phyloP scores from a whole-genome alignment of 257 asterid genomes.

The Solanum sejunctum region DNA sequence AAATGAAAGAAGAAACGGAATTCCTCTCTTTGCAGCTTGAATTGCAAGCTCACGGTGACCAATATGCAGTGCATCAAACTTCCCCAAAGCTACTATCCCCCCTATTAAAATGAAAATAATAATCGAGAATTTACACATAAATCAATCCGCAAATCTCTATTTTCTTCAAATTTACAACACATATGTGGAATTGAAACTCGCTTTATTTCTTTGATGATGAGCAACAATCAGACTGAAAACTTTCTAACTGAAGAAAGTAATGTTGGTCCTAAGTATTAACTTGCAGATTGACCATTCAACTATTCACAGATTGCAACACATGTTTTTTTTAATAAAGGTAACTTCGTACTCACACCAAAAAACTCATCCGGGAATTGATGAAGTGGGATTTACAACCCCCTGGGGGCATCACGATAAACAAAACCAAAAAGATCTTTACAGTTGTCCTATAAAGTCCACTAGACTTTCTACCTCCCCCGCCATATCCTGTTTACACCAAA shows the following conservation, averaged over 20 bases:
- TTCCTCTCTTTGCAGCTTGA: conserved; percentile 80
- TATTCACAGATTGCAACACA: not conserved
- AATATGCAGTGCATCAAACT: conserved; percentile 95
- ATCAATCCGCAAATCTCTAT: not conserved
- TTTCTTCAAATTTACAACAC: not conserved
- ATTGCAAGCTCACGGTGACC: conserved; percentile 98
- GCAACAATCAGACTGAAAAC: not conserved
- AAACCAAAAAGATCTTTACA: not conserved
- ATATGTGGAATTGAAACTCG: not conserved
- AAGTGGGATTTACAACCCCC: not conserved
- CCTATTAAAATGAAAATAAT: conserved; percentile 29
- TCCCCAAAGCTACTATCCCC: conserved; percentile 91
- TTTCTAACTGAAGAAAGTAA: not conserved
- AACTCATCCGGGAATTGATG: not conserved
- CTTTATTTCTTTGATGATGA: not conserved
- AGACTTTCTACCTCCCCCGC: not conserved
- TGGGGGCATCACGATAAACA: not conserved
- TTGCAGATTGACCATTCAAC: not conserved
- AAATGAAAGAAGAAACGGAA: conserved; percentile 73
- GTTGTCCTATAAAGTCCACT: not conserved
- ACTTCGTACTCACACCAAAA: not conserved
- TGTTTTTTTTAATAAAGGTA: not conserved
- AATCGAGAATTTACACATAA: not conserved
- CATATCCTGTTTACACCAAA: not conserved
- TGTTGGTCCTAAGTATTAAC: not conserved